Conservation (phyloP, 495 filamentous ascomycete genomes). For the Talaromyces ruber region DNA sequence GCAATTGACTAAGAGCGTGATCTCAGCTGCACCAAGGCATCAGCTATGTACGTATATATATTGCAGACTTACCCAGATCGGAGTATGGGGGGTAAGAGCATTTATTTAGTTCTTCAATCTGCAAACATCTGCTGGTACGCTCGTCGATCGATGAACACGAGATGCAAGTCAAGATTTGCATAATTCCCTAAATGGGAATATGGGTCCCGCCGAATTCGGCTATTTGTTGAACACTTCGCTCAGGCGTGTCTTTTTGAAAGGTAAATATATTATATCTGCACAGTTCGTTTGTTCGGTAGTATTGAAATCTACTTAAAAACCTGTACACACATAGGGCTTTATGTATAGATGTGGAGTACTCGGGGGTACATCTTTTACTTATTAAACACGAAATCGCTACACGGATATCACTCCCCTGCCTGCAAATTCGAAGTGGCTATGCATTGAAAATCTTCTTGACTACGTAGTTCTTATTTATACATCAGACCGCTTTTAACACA, state of each 20-base stretch:
- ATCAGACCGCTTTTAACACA: too few relatives aligned
- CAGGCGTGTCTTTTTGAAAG: background rate
- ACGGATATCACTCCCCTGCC: too few relatives aligned
- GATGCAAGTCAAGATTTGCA: background rate
- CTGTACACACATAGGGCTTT: too few relatives aligned
- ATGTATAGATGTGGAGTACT: too few relatives aligned
- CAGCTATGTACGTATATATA: background rate
- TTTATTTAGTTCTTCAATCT: background rate
- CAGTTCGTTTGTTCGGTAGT: too few relatives aligned
- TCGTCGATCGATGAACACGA: background rate
- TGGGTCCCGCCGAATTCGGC: background rate
- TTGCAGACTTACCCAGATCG: background rate
- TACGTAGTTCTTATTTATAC: too few relatives aligned
- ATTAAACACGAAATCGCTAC: too few relatives aligned
- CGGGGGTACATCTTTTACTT: too few relatives aligned
- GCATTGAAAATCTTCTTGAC: too few relatives aligned
- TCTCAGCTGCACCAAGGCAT: background rate
- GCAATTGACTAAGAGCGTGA: background rate
- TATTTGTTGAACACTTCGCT: background rate
- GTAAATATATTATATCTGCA: too few relatives aligned
- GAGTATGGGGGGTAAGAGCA: background rate
- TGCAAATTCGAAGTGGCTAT: too few relatives aligned
- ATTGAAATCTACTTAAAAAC: too few relatives aligned
- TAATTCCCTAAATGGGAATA: conserved; percentile 1
- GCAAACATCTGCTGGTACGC: background rate